phyloP scores from a whole-genome alignment of 768 basidiomycete species.

The Flagelloscypha sp. region DNA sequence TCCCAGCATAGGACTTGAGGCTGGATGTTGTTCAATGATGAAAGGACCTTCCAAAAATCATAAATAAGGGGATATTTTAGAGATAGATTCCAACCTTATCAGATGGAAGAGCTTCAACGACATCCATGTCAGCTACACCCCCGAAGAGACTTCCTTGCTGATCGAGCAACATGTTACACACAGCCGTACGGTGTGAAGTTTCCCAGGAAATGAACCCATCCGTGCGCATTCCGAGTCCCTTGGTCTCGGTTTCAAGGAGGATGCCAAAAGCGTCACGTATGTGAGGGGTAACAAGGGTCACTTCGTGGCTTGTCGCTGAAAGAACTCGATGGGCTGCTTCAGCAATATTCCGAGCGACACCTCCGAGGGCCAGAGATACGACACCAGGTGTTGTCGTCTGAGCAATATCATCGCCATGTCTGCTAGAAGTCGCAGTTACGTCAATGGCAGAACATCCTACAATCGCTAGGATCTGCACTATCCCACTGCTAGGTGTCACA shows the following conservation, averaged over 20 bases:
- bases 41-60: constrained; percentile 38
- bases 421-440: constrained; percentile 52
- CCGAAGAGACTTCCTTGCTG: constrained; percentile 57
- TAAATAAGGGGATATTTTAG: no score
- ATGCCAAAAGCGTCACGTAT: constrained; percentile 73
- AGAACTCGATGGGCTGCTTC: constrained; percentile 76
- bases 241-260: constrained; percentile 50
- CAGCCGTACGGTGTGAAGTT: constrained; percentile 48
- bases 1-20: constrained; percentile 67
- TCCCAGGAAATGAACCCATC: constrained; percentile 59
- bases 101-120: constrained; percentile 41
- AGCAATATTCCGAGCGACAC: constrained; percentile 92
- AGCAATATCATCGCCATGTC: constrained; percentile 27
- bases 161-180: constrained; percentile 84
- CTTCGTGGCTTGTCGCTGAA: constrained; percentile 18
- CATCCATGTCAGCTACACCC: constrained; percentile 92
- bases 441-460: constrained; percentile 88
- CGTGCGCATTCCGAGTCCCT: constrained; percentile 62
- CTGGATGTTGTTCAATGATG: constrained; percentile 35
- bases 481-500: no score
- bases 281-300: constrained; percentile 58
- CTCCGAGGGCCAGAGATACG: constrained; percentile 69
- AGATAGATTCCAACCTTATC: constrained; percentile 27
- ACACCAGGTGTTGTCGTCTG: constrained; percentile 77
- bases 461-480: no score